Base-by-base conservation (phyloP, 331 rosid species). In the Rosa hybrid region DNA sequence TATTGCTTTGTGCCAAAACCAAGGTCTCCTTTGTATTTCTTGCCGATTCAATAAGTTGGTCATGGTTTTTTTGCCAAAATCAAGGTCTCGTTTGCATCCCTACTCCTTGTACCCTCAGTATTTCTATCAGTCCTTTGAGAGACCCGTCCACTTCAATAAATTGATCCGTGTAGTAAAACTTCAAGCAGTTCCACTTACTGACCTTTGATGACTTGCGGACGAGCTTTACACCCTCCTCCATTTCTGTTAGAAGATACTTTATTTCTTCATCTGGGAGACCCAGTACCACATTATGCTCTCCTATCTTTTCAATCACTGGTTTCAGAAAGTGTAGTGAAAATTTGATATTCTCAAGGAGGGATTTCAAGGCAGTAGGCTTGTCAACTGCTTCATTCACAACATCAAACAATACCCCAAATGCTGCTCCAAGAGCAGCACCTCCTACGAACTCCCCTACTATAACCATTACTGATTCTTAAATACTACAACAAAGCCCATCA, bases 191-290 rank as follows among this genome's bases (percentile, higher is more conserved):
- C 64, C 64, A 57, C 30, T 21, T 57, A 21, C 64, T 21, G 13
- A 57, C 34, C 30, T n/a, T 57, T 21, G 27, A 8, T n/a, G 30
- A n/a, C 64, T 21, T n/a, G 5, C 9, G 27, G 30, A 57, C 64
- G 12, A 57, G 30, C 64, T 57, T 57, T 57, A 21, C 30, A 13
- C 64, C 64, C 64, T 57, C 27, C 63, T 57, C 27, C 64, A 57
- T 57, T 57, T 57, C 64, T 57, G 27, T 57, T n/a, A 57, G 0
- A 57, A 57, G 64, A 57, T 57, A 0, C 30, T 57, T 21, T 20
- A 57, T 57, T 57, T 57, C 64, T n/a, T 57, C 64, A 57, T 57
- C 64, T 57, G 64, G 64, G 30, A 57, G 64, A 57, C 12, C 30
- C 64, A 57, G 1, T n/a, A n/a, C 30, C 4, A n/a, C 27, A 11